These are phyloP conservation scores for Fusarium sp. DNA, from an alignment of 2,329 filamentous ascomycete species.

Conservation along the genomic window DNA sequence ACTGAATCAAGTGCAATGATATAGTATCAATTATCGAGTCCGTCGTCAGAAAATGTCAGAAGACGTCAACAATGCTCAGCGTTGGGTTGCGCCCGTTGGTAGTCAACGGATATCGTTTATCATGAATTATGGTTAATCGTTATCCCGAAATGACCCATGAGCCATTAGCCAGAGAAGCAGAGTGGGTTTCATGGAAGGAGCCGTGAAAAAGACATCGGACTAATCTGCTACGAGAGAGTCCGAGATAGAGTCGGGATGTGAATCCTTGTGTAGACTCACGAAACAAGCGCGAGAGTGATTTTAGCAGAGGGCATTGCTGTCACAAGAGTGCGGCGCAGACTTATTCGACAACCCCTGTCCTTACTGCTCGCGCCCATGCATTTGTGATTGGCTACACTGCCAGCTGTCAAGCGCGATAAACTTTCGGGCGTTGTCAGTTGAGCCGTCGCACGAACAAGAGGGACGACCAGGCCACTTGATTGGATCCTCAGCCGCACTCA, in stretches of 20 bases:
- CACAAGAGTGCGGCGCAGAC: not conserved
- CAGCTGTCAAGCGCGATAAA: conserved; percentile 25
- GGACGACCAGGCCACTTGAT: conserved; percentile 8
- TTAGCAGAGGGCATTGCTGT: not conserved
- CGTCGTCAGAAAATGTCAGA: not conserved
- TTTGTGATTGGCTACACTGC: conserved; percentile 3
- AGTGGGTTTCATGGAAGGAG: not conserved
- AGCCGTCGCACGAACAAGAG: conserved; percentile 5
- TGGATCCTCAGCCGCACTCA: conserved; percentile 27
- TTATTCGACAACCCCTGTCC: conserved; percentile 6
- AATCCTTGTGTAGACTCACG: conserved; percentile 17
- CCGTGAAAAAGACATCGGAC: not conserved
- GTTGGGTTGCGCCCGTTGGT: not conserved
- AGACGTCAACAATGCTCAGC: not conserved
- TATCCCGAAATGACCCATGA: not conserved
- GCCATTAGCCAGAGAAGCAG: not conserved
- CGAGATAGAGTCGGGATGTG: conserved; percentile 3
- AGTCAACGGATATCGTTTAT: not conserved
- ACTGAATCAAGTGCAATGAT: not conserved
- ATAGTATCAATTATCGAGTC: not conserved
- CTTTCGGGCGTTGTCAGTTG: not conserved
- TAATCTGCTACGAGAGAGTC: not conserved
- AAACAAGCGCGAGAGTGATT: conserved; percentile 27
- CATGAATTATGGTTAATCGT: not conserved
- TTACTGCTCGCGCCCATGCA: not conserved